These are phyloP conservation scores for Phaeolepiota aurea DNA, from an alignment of 768 basidiomycete species.

Conservation along the genomic window DNA sequence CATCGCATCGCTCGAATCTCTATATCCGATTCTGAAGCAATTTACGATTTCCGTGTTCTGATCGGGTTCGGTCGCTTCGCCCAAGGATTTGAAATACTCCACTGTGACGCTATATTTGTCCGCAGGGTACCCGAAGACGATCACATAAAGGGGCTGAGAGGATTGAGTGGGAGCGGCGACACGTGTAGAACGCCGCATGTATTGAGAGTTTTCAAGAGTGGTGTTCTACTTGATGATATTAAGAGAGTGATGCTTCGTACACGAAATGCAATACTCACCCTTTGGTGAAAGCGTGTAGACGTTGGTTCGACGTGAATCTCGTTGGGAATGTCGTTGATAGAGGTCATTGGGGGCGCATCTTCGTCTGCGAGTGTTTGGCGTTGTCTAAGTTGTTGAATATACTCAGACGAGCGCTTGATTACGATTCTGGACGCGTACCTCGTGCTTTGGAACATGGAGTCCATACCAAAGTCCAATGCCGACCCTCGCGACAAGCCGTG, in stretches of 20 bases:
- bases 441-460: conserved; percentile 77
- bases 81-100: conserved; percentile 70
- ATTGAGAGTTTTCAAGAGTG: conserved; percentile 29
- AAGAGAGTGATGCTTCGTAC: conserved; percentile 4
- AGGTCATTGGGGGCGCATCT: conserved; percentile 73
- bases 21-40: conserved; percentile 76
- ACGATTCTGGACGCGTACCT: conserved; percentile 28
- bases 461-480: conserved; percentile 70
- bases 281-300: conserved; percentile 32
- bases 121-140: conserved; percentile 85
- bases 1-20: conserved; percentile 62
- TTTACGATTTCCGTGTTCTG: conserved; percentile 63
- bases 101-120: conserved; percentile 67
- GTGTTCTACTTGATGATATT: conserved; percentile 21
- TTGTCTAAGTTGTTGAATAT: conserved; percentile 37
- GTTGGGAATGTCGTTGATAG: conserved; percentile 68
- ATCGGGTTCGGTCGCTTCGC: conserved; percentile 61
- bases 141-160: conserved; percentile 47
- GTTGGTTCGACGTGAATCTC: conserved; percentile 38
- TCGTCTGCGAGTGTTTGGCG: conserved; percentile 61
- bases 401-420: conserved; percentile 3
- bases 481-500: conserved; percentile 55
- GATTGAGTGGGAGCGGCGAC: conserved; percentile 18
- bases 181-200: conserved; percentile 23
- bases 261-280: conserved; percentile 23